These are phyloP conservation scores for Brassica incana DNA, from an alignment of 345 rosid species.

Conservation along the genomic window DNA sequence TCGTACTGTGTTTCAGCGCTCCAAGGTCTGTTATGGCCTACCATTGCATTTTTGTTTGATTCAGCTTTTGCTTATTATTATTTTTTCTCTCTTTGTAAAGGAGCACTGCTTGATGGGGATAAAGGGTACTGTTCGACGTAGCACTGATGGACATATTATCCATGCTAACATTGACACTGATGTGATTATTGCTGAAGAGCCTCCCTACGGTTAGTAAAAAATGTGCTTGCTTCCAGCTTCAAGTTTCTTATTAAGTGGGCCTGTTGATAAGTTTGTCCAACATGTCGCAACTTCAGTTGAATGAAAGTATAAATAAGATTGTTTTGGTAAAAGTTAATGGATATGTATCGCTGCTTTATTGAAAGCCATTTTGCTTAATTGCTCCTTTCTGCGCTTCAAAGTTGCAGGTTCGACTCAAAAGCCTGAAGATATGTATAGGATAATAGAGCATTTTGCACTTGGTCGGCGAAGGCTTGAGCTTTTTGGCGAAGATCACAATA, in stretches of 20 bases:
- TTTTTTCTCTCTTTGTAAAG: constrained; percentile 43
- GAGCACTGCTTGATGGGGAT: constrained; percentile 99
- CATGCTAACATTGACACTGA: constrained; percentile 99
- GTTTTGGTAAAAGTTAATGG: neutral
- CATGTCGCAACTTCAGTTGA: neutral
- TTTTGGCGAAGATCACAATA: constrained; percentile 96
- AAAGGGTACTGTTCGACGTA: constrained; percentile 97
- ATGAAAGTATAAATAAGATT: neutral
- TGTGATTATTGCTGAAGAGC: constrained; percentile 98
- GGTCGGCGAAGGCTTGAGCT: constrained; percentile 98
- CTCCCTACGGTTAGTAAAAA: constrained; percentile 78
- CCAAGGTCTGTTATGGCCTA: constrained; percentile 63
- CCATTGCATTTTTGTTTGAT: neutral
- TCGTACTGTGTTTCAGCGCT: constrained; percentile 93
- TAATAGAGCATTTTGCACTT: constrained; percentile 95
- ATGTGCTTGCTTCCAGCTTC: constrained; percentile 2
- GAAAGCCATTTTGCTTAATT: constrained; percentile 2
- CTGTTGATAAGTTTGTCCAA: constrained; percentile 1
- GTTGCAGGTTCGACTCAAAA: constrained; percentile 86
- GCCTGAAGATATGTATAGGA: constrained; percentile 98
- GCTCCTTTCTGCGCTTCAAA: neutral
- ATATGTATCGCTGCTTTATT: neutral
- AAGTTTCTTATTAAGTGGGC: neutral
- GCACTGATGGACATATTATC: constrained; percentile 97
- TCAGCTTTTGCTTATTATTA: constrained; percentile 14